Evolutionary conservation across 768 basidiomycete species (phyloP).

Genomic region (Boletus reticuloceps): DNA sequence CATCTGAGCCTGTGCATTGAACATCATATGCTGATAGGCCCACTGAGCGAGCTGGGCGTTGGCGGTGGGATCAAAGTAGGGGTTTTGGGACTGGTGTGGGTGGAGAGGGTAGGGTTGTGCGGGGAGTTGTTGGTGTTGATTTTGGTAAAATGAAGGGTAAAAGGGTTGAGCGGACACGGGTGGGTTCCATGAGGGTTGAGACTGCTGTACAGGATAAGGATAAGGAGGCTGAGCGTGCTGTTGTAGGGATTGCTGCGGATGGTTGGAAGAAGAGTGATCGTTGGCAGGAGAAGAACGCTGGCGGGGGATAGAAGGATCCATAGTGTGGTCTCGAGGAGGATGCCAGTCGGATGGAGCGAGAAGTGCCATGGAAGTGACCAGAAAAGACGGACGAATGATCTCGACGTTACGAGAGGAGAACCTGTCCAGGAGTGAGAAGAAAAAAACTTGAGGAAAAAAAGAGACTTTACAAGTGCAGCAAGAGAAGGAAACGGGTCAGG

Average conservation of each 20-base stretch:
- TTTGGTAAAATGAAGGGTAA: slow-evolving; percentile 78
- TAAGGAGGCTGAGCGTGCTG: slow-evolving; percentile 41
- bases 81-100: slow-evolving; percentile 42
- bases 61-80: slow-evolving; percentile 73
- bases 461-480: neutral
- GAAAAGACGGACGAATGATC: neutral
- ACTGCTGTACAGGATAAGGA: slow-evolving; percentile 68
- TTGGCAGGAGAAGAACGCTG: slow-evolving; percentile 62
- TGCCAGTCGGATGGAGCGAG: slow-evolving; percentile 78
- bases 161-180: slow-evolving; percentile 66
- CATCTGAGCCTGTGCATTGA: slow-evolving; percentile 51
- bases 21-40: slow-evolving; percentile 93
- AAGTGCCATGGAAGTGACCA: slow-evolving; percentile 62
- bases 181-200: slow-evolving; percentile 69
- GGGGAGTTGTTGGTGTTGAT: slow-evolving; percentile 56
- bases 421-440: no score
- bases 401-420: no score
- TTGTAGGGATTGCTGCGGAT: slow-evolving; percentile 24
- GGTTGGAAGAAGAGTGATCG: slow-evolving; percentile 40
- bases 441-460: neutral
- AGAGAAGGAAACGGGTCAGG: neutral
- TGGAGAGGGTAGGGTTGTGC: slow-evolving; percentile 48
- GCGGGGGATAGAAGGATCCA: slow-evolving; percentile 52
- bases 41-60: slow-evolving; percentile 80
- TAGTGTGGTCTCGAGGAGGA: slow-evolving; percentile 58